Conservation (phyloP, 129 eudicot genomes). For the Mikania micrantha region DNA sequence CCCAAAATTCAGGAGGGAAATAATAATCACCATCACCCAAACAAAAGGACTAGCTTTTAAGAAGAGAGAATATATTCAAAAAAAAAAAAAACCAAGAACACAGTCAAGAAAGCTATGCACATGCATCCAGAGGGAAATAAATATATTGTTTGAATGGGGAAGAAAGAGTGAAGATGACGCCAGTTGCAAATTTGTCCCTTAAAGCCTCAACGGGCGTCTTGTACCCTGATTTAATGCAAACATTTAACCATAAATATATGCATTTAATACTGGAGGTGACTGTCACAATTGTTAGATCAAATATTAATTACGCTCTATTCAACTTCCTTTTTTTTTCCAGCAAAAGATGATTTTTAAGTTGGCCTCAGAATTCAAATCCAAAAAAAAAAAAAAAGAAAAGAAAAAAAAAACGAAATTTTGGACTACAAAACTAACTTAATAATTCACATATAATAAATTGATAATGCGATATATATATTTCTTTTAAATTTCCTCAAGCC, state of each 20-base stretch:
- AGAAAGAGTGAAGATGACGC: constrained; percentile 11
- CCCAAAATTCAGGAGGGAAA: constrained; percentile 33
- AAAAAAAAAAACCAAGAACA: constrained; percentile 31
- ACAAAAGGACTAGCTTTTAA: constrained; percentile 13
- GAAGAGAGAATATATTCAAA: constrained; percentile 21
- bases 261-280: constrained; percentile 21
- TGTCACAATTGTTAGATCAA: constrained; percentile 9
- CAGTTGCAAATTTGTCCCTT: constrained; percentile 3
- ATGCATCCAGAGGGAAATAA: constrained; percentile 2
- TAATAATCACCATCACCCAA: not conserved
- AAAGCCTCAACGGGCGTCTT: constrained; percentile 5
- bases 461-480: too few relatives aligned
- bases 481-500: too few relatives aligned
- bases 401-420: not conserved
- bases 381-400: too few relatives aligned
- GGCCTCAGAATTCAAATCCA: too few relatives aligned
- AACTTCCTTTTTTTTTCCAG: too few relatives aligned
- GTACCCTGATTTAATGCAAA: constrained; percentile 18
- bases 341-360: too few relatives aligned
- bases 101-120: constrained; percentile 19
- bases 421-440: too few relatives aligned
- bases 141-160: constrained; percentile 3
- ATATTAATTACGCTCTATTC: constrained; percentile 4
- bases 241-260: constrained; percentile 24
- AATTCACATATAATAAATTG: too few relatives aligned